These are phyloP conservation scores for Blastobotrys aristatus DNA, from an alignment of 1,139 yeast species.

Conservation along the genomic window DNA sequence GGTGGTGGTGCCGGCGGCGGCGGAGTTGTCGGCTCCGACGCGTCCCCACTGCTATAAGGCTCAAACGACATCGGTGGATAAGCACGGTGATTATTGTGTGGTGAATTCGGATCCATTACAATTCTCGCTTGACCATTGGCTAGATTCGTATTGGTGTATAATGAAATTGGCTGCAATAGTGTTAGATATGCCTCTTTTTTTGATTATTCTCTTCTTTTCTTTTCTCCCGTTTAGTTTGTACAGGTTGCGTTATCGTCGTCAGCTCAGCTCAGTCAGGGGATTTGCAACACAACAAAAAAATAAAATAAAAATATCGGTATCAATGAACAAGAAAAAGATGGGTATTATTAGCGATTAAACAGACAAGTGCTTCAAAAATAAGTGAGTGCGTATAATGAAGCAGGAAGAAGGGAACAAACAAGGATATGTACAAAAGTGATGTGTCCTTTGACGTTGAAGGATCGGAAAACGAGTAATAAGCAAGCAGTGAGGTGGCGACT, in stretches of 20 bases:
- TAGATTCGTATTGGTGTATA: neutral
- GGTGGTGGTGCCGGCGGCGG: slow-evolving; percentile 5
- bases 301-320: neutral
- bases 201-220: too few relatives aligned
- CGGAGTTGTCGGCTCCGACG: slow-evolving; percentile 11
- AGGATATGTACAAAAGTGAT: too few relatives aligned
- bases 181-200: neutral
- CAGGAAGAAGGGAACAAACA: neutral
- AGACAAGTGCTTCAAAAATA: neutral
- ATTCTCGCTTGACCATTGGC: neutral
- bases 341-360: neutral
- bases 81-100: too few relatives aligned
- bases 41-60: slow-evolving; percentile 5
- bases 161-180: neutral
- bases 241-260: too few relatives aligned
- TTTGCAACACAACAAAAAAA: neutral
- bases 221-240: too few relatives aligned
- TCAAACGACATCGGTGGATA: slow-evolving; percentile 8
- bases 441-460: too few relatives aligned
- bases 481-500: too few relatives aligned
- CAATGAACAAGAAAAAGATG: neutral
- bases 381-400: neutral
- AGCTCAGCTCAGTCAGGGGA: too few relatives aligned
- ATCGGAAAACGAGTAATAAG: too few relatives aligned
- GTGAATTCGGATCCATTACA: slow-evolving; percentile 6